phyloP scores from a whole-genome alignment of 805 yeast species.

The Priceomyces haplophilus region DNA sequence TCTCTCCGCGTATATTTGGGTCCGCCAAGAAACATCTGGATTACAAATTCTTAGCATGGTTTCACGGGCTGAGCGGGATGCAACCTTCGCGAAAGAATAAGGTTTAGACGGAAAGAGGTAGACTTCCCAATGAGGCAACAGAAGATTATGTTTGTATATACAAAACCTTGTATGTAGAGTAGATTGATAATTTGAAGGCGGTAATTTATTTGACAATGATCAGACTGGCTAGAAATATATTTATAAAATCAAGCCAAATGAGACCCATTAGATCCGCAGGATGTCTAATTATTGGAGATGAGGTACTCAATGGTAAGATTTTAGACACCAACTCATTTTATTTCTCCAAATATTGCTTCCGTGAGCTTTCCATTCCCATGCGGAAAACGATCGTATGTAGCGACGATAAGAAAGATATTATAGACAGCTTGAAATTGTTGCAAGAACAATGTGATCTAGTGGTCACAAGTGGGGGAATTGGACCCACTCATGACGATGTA shows the following conservation, averaged over 20 bases:
- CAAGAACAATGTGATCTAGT: conserved; percentile 57
- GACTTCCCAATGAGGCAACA: too few relatives aligned
- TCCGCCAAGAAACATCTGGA: too few relatives aligned
- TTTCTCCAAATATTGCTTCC: conserved; percentile 71
- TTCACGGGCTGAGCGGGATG: too few relatives aligned
- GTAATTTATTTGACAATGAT: not conserved
- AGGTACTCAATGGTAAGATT: conserved; percentile 82
- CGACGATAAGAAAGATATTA: conserved; percentile 68
- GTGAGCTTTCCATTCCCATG: conserved; percentile 58
- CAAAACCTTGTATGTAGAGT: too few relatives aligned
- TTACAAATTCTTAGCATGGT: too few relatives aligned
- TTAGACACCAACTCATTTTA: conserved; percentile 70
- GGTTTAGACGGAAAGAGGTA: too few relatives aligned
- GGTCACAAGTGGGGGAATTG: conserved; percentile 73
- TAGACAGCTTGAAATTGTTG: conserved; percentile 48
- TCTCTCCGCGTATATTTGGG: too few relatives aligned
- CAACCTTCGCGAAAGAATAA: too few relatives aligned
- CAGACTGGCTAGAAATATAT: not conserved
- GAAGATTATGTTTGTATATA: too few relatives aligned
- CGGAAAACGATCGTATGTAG: conserved; percentile 70
- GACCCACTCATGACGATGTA: conserved; percentile 89
- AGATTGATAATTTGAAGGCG: too few relatives aligned
- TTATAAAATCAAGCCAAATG: not conserved
- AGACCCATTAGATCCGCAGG: conserved; percentile 39
- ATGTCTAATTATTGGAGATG: conserved; percentile 77